Percentiles rank a stretch among this genome's conserved stretches.
Evolutionary conservation across 345 rosid species (phyloP).

Genomic region (Acer yangbiense): DNA sequence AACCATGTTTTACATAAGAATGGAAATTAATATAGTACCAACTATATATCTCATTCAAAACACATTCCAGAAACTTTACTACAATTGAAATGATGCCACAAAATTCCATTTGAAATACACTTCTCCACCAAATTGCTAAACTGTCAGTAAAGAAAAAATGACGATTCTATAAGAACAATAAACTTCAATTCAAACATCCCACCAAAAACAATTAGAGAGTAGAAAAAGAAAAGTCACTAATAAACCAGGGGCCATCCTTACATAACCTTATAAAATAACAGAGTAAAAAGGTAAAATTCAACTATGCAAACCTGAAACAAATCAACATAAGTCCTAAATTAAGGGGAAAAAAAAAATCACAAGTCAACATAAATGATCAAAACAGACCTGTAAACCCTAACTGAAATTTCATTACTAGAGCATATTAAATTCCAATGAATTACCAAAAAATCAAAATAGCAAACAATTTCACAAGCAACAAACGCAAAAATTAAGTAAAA

Average conservation of each 20-base stretch:
- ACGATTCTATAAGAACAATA: neutral
- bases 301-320: neutral
- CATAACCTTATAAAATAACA: neutral
- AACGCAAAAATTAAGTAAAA: neutral
- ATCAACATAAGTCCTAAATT: neutral
- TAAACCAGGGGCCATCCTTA: neutral
- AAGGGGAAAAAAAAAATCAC: neutral
- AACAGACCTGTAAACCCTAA: constrained; percentile 6
- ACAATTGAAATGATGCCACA: neutral
- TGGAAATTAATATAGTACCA: neutral
- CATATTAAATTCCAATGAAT: constrained; percentile 1
- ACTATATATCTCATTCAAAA: neutral
- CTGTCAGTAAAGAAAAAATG: neutral
- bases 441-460: neutral
- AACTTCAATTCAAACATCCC: neutral
- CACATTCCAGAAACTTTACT: neutral
- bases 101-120: neutral
- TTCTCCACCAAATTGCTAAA: neutral
- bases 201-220: neutral
- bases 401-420: neutral
- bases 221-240: neutral
- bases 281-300: neutral
- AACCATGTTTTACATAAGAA: neutral
- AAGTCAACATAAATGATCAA: neutral
- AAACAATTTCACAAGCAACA: neutral